Conservation (phyloP, 768 basidiomycete species). For the Hortiboletus campestris region DNA sequence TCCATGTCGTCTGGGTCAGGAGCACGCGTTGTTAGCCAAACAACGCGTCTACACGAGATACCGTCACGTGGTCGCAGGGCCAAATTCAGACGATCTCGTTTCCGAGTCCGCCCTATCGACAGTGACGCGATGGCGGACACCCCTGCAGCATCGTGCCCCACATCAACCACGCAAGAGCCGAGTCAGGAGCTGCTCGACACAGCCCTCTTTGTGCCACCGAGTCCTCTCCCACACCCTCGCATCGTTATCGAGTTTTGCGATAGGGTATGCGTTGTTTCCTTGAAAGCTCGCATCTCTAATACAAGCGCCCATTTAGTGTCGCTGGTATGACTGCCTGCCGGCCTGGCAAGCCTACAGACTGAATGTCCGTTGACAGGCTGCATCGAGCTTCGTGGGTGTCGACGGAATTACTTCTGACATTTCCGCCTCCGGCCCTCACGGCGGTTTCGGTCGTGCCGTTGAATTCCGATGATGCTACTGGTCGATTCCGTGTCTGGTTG, state of each 20-base stretch:
- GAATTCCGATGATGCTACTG: slow-evolving; percentile 78
- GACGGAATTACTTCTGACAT: slow-evolving; percentile 88
- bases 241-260: slow-evolving; percentile 94
- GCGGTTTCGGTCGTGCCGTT: slow-evolving; percentile 72
- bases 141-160: slow-evolving; percentile 3
- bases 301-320: slow-evolving; percentile 49
- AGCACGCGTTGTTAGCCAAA: slow-evolving; percentile 36
- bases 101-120: too few species aligned
- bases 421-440: slow-evolving; percentile 72
- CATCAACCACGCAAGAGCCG: slow-evolving; percentile 8
- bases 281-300: slow-evolving; percentile 1
- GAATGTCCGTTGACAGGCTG: slow-evolving; percentile 51
- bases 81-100: neutral
- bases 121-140: slow-evolving; percentile 26
- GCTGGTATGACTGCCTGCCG: slow-evolving; percentile 56
- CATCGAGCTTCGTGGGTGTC: slow-evolving; percentile 93
- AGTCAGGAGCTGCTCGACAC: slow-evolving; percentile 39
- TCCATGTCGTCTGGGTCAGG: slow-evolving; percentile 15
- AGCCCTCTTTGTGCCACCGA: slow-evolving; percentile 56
- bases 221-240: slow-evolving; percentile 45
- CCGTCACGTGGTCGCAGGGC: slow-evolving; percentile 32
- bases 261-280: slow-evolving; percentile 50
- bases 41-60: slow-evolving; percentile 47
- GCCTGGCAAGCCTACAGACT: neutral
- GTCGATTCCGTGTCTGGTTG: slow-evolving; percentile 91